Evolutionary conservation across 495 filamentous ascomycete genomes (phyloP).

Genomic region (Aspergillus olivimuriae): DNA sequence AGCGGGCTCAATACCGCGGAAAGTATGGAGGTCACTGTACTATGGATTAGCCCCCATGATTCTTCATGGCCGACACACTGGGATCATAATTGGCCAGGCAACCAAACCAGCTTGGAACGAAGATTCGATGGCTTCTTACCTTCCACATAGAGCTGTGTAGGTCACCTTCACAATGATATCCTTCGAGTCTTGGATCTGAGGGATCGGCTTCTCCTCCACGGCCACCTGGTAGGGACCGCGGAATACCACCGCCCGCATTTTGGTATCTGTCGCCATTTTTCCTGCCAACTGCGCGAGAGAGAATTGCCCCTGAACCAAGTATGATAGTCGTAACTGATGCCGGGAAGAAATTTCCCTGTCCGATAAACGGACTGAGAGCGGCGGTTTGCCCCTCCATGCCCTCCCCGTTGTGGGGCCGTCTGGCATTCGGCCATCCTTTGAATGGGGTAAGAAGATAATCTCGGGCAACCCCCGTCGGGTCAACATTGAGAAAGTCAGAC

Average conservation of each 20-base stretch:
- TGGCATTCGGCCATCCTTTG: too few species aligned
- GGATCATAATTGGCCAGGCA: not conserved
- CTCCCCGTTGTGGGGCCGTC: not conserved
- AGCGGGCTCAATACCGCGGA: conserved; percentile 70
- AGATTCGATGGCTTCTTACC: conserved; percentile 53
- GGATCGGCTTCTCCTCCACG: conserved; percentile 44
- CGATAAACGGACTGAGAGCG: not conserved
- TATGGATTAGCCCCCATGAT: conserved; percentile 3
- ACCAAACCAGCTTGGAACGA: not conserved
- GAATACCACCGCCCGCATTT: conserved; percentile 47
- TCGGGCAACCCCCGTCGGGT: too few species aligned
- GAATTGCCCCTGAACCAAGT: too few species aligned
- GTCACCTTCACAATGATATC: conserved; percentile 84
- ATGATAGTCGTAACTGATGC: too few species aligned
- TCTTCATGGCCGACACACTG: not conserved
- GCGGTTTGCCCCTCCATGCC: not conserved
- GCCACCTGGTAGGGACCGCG: conserved; percentile 40
- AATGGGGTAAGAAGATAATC: too few species aligned
- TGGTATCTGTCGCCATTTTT: conserved; percentile 15
- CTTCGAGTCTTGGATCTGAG: conserved; percentile 57
- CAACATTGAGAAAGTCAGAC: too few species aligned
- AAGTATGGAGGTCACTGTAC: conserved; percentile 92
- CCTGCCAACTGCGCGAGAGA: too few species aligned
- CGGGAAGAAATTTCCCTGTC: not conserved
- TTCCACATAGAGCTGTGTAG: conserved; percentile 85